Conservation (phyloP, 345 rosid genomes). For the Excoecaria agallocha region DNA sequence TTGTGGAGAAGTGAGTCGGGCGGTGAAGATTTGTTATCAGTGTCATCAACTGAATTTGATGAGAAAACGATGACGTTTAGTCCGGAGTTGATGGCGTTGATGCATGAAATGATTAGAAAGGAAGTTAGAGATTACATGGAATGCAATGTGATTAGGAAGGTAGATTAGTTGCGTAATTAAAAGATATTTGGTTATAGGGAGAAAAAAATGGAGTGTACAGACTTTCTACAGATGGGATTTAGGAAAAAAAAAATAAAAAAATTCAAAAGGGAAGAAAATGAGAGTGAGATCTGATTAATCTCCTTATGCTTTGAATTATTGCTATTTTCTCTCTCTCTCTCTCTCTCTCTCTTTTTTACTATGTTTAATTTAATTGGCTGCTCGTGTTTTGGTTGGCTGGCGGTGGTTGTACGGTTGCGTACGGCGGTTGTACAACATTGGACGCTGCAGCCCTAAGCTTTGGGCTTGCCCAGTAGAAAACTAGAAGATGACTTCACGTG, state of each 20-base stretch:
- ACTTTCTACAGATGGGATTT: too few species aligned
- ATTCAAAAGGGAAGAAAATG: too few species aligned
- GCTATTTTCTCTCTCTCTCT: background rate
- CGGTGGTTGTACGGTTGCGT: background rate
- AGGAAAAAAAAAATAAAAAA: too few species aligned
- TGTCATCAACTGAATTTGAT: background rate
- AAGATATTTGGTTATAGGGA: too few species aligned
- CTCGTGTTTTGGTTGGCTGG: background rate
- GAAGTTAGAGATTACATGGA: constrained; percentile 24
- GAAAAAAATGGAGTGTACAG: too few species aligned
- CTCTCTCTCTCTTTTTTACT: too few species aligned
- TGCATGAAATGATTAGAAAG: constrained; percentile 21
- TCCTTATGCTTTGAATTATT: too few species aligned
- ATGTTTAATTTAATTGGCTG: background rate
- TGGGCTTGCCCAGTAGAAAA: background rate
- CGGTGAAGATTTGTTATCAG: background rate
- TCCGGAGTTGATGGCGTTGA: constrained; percentile 5
- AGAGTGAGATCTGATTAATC: too few species aligned
- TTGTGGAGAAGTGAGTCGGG: background rate
- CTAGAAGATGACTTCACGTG: background rate
- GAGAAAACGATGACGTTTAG: constrained; percentile 10
- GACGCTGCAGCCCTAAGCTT: background rate
- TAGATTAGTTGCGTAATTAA: background rate
- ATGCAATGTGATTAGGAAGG: background rate
- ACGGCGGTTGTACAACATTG: background rate